These are phyloP conservation scores for Ogataea nonfermentans DNA, from an alignment of 805 yeast genomes.

Conservation along the genomic window DNA sequence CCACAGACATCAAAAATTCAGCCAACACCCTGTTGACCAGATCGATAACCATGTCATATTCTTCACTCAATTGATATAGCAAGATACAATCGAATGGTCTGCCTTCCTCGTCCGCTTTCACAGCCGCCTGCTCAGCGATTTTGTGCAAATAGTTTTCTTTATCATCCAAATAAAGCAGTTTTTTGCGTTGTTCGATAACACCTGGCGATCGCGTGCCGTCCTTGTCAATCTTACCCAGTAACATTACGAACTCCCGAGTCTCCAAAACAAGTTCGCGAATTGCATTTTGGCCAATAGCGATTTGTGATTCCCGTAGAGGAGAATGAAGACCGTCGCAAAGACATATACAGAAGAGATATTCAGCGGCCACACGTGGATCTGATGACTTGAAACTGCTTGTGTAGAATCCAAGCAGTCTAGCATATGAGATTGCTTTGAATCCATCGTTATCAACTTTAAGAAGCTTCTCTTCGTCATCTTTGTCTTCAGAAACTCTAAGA, in stretches of 20 bases:
- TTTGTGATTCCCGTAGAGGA: slow-evolving; percentile 39
- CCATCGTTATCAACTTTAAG: slow-evolving; percentile 36
- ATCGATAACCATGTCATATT: slow-evolving; percentile 74
- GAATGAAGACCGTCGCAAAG: slow-evolving; percentile 40
- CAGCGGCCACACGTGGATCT: slow-evolving; percentile 90
- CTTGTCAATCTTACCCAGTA: slow-evolving; percentile 79
- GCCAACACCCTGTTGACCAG: slow-evolving; percentile 76
- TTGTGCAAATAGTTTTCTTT: slow-evolving; percentile 60
- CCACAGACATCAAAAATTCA: slow-evolving; percentile 70
- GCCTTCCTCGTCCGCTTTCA: slow-evolving; percentile 88
- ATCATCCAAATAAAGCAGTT: slow-evolving; percentile 56
- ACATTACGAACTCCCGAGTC: slow-evolving; percentile 76
- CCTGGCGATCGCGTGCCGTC: slow-evolving; percentile 83
- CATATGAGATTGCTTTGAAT: slow-evolving; percentile 41
- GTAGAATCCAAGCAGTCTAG: slow-evolving; percentile 72
- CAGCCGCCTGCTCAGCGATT: slow-evolving; percentile 83
- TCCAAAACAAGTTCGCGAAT: slow-evolving; percentile 80
- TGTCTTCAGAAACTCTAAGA: slow-evolving; percentile 41
- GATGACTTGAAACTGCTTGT: slow-evolving; percentile 79
- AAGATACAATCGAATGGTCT: slow-evolving; percentile 80
- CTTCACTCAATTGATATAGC: slow-evolving; percentile 85
- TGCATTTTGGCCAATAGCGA: slow-evolving; percentile 68
- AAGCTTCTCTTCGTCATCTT: slow-evolving; percentile 13
- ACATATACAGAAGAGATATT: slow-evolving; percentile 73
- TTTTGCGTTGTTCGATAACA: slow-evolving; percentile 72